Evolutionary conservation across 2,329 filamentous ascomycete genomes (phyloP).

Genomic region (Elsinoe fawcettii): DNA sequence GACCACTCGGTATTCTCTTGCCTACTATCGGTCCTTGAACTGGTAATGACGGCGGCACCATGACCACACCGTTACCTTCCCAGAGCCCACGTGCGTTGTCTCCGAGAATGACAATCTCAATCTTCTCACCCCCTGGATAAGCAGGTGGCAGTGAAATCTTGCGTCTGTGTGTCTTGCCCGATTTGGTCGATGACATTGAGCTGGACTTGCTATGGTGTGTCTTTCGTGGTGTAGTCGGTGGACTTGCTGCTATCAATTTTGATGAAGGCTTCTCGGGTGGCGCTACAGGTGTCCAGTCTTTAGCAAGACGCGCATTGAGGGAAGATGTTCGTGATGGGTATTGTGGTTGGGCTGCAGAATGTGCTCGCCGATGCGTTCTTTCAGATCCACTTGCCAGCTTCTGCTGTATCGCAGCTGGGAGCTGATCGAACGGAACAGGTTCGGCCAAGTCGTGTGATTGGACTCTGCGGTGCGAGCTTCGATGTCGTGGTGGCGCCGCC

Average conservation of each 20-base stretch:
- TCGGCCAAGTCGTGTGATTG: slow-evolving; percentile 3
- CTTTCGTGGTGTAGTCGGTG: not conserved
- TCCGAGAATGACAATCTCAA: slow-evolving; percentile 7
- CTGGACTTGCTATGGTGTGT: not conserved
- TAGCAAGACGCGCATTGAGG: not conserved
- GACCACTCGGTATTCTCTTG: not conserved
- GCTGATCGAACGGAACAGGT: not conserved
- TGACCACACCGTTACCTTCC: slow-evolving; percentile 11
- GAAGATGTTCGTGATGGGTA: slow-evolving; percentile 8
- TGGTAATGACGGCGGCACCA: not conserved
- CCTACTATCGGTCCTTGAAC: not conserved
- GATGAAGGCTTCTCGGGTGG: not conserved
- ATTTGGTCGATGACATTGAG: not conserved
- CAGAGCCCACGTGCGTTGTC: not conserved
- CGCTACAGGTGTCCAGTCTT: not conserved
- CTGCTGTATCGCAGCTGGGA: not conserved
- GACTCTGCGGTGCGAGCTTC: not conserved
- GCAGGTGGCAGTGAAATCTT: slow-evolving; percentile 11
- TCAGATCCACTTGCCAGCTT: not conserved
- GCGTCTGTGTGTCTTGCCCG: not conserved
- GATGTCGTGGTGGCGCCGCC: not conserved
- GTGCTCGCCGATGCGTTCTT: not conserved
- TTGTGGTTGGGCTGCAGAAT: not conserved
- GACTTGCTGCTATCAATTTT: not conserved
- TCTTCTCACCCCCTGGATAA: slow-evolving; percentile 7